A percentile compares a stretch with the other conserved stretches of the same genome.
Conservation (phyloP, 257 asterid species). For the Jaltomata sinuosa region DNA sequence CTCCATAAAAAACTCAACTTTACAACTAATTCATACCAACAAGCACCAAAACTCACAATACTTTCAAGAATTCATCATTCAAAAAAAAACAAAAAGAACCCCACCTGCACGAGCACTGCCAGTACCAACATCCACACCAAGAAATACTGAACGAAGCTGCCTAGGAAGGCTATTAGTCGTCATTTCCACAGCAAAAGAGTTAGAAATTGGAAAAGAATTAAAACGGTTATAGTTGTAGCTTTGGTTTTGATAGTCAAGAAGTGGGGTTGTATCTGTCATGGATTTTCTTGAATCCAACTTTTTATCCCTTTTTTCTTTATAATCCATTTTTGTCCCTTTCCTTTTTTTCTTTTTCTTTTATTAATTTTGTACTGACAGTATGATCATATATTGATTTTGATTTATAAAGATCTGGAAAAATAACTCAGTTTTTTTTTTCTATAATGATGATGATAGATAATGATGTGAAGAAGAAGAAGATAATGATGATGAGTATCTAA, state of each 20-base stretch:
- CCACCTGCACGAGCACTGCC: slow-evolving; percentile 99
- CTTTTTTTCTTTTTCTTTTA: background rate
- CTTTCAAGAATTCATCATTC: background rate
- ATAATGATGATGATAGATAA: no score
- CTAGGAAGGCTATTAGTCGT: slow-evolving; percentile 24
- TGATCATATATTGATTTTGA: background rate
- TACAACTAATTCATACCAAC: background rate
- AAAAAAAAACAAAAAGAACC: background rate
- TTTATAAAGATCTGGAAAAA: background rate
- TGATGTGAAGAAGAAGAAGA: background rate
- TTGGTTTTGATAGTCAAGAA: slow-evolving; percentile 2
- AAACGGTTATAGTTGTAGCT: slow-evolving; percentile 11
- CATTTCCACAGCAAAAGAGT: slow-evolving; percentile 45
- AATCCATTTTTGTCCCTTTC: background rate
- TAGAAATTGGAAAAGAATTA: background rate
- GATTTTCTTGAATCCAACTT: slow-evolving; percentile 25
- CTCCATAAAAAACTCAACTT: background rate
- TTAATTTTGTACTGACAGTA: background rate
- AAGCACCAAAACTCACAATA: background rate
- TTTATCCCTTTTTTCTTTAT: background rate
- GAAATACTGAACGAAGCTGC: slow-evolving; percentile 45
- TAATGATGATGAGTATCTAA: background rate
- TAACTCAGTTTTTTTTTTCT: background rate
- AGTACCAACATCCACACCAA: slow-evolving; percentile 96
- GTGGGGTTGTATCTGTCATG: slow-evolving; percentile 17